Evolutionary conservation across 208 protist species (phyloP).

Genomic region (Tritrichomonas musculus): DNA sequence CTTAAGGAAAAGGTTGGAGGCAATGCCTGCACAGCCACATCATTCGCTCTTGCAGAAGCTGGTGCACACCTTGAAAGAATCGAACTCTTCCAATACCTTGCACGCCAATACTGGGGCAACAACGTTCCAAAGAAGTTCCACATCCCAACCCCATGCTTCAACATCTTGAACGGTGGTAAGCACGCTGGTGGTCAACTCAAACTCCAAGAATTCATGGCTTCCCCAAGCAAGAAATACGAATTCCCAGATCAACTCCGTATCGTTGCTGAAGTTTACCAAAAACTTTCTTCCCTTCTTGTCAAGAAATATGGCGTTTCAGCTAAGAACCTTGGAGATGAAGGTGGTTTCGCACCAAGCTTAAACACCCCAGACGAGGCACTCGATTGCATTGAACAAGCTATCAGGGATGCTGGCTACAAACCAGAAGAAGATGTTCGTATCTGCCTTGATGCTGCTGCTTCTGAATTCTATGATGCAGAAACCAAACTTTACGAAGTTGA

Average conservation of each 20-base stretch:
- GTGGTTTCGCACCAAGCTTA: conserved; percentile 74
- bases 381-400: conserved; percentile 82
- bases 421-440: conserved; percentile 78
- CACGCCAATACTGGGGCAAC: not conserved
- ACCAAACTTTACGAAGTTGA: conserved; percentile 84
- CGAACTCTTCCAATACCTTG: not conserved
- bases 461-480: conserved; percentile 87
- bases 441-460: conserved; percentile 95
- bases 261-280: conserved; percentile 86
- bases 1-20: no score
- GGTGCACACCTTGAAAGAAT: not conserved
- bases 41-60: not conserved
- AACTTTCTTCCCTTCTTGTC: conserved; percentile 87
- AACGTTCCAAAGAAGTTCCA: conserved; percentile 21
- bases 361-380: conserved; percentile 85
- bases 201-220: conserved; percentile 24
- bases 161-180: conserved; percentile 18
- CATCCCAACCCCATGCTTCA: conserved; percentile 3
- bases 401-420: conserved; percentile 79
- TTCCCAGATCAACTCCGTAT: conserved; percentile 12
- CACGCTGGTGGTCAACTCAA: conserved; percentile 19
- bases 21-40: no score
- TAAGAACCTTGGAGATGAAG: conserved; percentile 91
- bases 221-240: not conserved
- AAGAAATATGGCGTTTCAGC: conserved; percentile 82